Evolutionary conservation across 805 yeast species (phyloP), one percentile per base, ranked within the genome.

Genomic region (Metschnikowia lochheadii): DNA sequence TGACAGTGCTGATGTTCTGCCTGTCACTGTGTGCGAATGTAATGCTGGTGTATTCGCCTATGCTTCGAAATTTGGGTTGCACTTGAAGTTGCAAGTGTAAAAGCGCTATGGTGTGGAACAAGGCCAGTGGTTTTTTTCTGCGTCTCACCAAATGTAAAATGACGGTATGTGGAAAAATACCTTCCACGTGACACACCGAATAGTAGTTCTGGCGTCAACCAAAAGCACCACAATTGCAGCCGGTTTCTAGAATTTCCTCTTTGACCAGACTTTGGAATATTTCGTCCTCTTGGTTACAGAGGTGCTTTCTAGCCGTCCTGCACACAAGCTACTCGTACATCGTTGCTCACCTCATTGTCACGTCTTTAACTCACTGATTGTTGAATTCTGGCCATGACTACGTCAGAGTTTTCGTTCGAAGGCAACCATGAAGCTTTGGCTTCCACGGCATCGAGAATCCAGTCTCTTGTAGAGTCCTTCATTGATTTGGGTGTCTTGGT

Each of bases 401-500:
- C 74, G 6, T 59, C 70, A 10, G 59, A 56, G 32, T 50, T 68
- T 17, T 55, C 57, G 23, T 51, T 51, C 14, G 56, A 49, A 5
- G 46, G 54, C 5, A 67, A 61, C 23, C 68, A 65, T 50, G 66
- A 62, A 50, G 67, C 73, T 6, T 56, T 70, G 34, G 57, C 59
- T 5, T 60, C 67, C 18, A 61, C 69, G 0, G 64, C 68, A 1
- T 67, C 66, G 1, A 68, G 68, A 51, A 56, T 70, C 3, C 71
- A 60, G 56, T 56, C 60, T 13, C 55, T 70, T 33, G 66, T 70
- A n/a, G 97, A 92, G 63, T 84, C 95, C 6, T 81, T 91, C 50
- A 83, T 90, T 17, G 97, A 92, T 63, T 72, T 91, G 20, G 97
- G 97, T 3, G 91, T 92, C 14, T 81, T 91, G 46, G 91, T 90